Percentiles rank a stretch among this genome's conserved stretches.
phyloP scores from a whole-genome alignment of 345 rosid genomes.

The Euphorbia peplus region DNA sequence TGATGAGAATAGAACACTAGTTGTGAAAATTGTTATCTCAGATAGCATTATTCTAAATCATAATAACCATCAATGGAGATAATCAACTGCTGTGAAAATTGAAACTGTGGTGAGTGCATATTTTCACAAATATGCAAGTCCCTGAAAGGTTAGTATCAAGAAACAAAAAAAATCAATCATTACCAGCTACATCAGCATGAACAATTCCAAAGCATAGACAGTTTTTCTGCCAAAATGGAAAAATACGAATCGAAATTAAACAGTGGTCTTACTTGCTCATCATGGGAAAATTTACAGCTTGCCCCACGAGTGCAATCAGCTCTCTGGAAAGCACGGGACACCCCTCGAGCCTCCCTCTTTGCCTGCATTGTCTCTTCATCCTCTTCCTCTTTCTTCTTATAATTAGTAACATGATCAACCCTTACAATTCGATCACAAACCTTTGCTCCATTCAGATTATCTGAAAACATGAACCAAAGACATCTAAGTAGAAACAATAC shows the following conservation, averaged over 20 bases:
- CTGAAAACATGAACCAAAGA: conserved; percentile 32
- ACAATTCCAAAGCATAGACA: not conserved
- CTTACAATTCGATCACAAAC: conserved; percentile 63
- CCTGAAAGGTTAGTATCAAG: not conserved
- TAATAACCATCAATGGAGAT: not conserved
- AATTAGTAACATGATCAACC: conserved; percentile 70
- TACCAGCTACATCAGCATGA: not conserved
- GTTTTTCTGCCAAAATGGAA: not conserved
- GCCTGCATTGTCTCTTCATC: conserved; percentile 64
- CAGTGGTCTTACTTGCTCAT: conserved; percentile 59
- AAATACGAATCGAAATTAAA: not conserved
- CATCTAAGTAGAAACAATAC: too few species aligned
- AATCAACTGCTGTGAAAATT: not conserved
- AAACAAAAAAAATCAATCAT: not conserved
- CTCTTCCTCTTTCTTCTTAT: conserved; percentile 79
- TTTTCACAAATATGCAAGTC: not conserved
- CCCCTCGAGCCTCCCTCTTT: conserved; percentile 89
- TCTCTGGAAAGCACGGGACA: conserved; percentile 86
- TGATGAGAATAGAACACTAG: conserved; percentile 6
- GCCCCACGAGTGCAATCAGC: conserved; percentile 88
- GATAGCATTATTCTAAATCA: not conserved
- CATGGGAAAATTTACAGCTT: conserved; percentile 84
- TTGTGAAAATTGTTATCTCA: not conserved
- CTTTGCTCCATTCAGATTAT: conserved; percentile 81
- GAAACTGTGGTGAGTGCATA: not conserved